Percentiles rank a stretch among this genome's conserved stretches.
These are phyloP conservation scores for Boletus reticuloceps DNA, from an alignment of 768 basidiomycete species.

Conservation along the genomic window DNA sequence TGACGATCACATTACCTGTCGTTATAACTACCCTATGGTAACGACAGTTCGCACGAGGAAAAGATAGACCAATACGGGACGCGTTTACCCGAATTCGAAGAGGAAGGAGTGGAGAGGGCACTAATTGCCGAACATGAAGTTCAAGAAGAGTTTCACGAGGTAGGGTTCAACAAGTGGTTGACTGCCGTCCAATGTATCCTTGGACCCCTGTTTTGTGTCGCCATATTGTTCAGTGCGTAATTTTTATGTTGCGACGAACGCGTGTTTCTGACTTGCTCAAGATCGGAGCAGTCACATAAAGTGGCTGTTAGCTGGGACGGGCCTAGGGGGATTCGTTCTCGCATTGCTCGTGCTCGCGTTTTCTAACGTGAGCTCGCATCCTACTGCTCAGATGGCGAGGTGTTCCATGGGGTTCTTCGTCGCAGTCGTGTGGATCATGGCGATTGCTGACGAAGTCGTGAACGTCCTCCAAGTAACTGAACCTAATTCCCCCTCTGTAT, in stretches of 20 bases:
- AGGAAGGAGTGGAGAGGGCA: slow-evolving; percentile 66
- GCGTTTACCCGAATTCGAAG: slow-evolving; percentile 67
- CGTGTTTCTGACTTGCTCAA: not conserved
- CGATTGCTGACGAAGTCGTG: slow-evolving; percentile 95
- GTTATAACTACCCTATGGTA: slow-evolving; percentile 62
- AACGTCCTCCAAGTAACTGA: slow-evolving; percentile 74
- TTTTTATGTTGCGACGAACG: not conserved
- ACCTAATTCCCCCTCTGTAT: not conserved
- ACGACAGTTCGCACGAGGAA: slow-evolving; percentile 16
- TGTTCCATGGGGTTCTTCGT: slow-evolving; percentile 92
- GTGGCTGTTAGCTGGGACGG: slow-evolving; percentile 55
- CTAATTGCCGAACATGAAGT: slow-evolving; percentile 75
- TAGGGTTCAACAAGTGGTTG: slow-evolving; percentile 76
- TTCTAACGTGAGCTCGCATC: slow-evolving; percentile 55
- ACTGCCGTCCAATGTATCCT: slow-evolving; percentile 80
- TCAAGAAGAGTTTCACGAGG: slow-evolving; percentile 64
- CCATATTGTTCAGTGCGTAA: slow-evolving; percentile 73
- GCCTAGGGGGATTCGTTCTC: slow-evolving; percentile 50
- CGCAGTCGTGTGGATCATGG: slow-evolving; percentile 96
- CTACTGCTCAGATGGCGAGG: slow-evolving; percentile 60
- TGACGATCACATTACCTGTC: slow-evolving; percentile 91
- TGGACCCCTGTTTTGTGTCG: slow-evolving; percentile 75
- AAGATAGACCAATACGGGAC: slow-evolving; percentile 36
- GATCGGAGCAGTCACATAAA: slow-evolving; percentile 40
- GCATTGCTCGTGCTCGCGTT: slow-evolving; percentile 59